Base-by-base conservation (phyloP, 2,329 filamentous ascomycete species). In the Arthrobotrys sinensis region DNA sequence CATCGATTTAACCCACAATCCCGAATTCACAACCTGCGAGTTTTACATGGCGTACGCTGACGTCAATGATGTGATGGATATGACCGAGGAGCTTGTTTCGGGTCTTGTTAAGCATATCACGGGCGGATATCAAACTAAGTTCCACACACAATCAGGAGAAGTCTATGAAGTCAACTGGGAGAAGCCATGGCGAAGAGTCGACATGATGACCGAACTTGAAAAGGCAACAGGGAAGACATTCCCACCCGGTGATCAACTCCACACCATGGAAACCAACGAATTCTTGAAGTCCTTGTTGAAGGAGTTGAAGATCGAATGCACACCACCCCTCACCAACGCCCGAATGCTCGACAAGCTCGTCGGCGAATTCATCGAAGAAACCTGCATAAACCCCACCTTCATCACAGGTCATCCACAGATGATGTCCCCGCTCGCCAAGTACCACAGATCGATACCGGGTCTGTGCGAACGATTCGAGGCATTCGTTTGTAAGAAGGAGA, bases 351-450 rank as follows among this genome's bases (percentile, higher is more conserved):
- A 99, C 86, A 96, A 94, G 85, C 89, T 99, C 38, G 91, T 93
- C 36, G 94, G 94, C 80, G 94, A 98, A 84, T 97, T 94, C 85
- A 95, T 98, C 82, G 96, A 98, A 86, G 92, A 94, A 84, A 95
- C 91, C 81, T 96, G 93, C 85, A 88, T 97, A 84, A 97, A 95
- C 88, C 95, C 96, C 1, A 97, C 93, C 50, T 96, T 96, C 86
- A 96, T 96, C 84, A 91, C 88, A 5, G 92, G 92, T n/a, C 93
- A 97, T 85, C 88, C 89, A 5, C 89, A 92, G 83, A 91, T 94
- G 88, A 96, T 98, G 95, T 96, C 93, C 14, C 96, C 96, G 7
- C 88, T 99, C 16, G 96, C 96, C 87, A 99, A 99, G 89, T 94
- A 94, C 85, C 93, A 97, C 86, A 92, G 96, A 81, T 86, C 88